Percentiles rank a stretch among this genome's conserved stretches.
Conservation (phyloP, 306 rosid genomes). For the Mimosa pudica region DNA sequence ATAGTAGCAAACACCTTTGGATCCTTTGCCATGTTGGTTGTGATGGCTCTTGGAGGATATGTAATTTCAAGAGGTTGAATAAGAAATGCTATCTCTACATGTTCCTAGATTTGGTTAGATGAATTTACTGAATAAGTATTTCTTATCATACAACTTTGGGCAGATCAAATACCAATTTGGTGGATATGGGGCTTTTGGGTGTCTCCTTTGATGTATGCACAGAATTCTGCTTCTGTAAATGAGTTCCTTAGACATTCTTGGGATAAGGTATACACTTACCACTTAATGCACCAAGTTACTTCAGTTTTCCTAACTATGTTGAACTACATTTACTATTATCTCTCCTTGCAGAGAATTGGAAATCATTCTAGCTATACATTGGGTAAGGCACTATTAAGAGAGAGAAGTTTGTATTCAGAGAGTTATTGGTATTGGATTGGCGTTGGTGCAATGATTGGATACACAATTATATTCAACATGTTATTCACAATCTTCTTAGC, state of each 20-base stretch:
- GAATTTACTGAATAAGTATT: slow-evolving; percentile 74
- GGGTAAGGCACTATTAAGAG: slow-evolving; percentile 74
- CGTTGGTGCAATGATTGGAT: slow-evolving; percentile 91
- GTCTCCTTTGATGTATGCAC: slow-evolving; percentile 99
- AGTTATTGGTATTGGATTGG: slow-evolving; percentile 99
- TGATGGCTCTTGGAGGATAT: slow-evolving; percentile 97
- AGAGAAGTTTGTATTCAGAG: slow-evolving; percentile 69
- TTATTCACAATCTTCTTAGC: slow-evolving; percentile 85
- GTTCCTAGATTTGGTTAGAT: slow-evolving; percentile 26
- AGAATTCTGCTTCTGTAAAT: slow-evolving; percentile 90
- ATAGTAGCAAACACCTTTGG: slow-evolving; percentile 97
- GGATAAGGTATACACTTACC: slow-evolving; percentile 63
- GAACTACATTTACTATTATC: slow-evolving; percentile 25
- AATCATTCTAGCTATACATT: slow-evolving; percentile 56
- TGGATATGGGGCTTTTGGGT: slow-evolving; percentile 99
- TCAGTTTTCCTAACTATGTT: background rate
- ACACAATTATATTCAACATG: slow-evolving; percentile 76
- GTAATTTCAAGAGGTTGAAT: slow-evolving; percentile 80
- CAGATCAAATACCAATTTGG: slow-evolving; percentile 91
- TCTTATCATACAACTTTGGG: slow-evolving; percentile 42
- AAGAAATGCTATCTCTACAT: slow-evolving; percentile 27
- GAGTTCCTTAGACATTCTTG: slow-evolving; percentile 97
- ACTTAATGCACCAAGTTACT: slow-evolving; percentile 5
- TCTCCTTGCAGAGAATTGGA: slow-evolving; percentile 52
- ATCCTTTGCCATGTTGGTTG: slow-evolving; percentile 98